Base-by-base conservation (phyloP, 768 basidiomycete species). In the Lyophyllum decastes region DNA sequence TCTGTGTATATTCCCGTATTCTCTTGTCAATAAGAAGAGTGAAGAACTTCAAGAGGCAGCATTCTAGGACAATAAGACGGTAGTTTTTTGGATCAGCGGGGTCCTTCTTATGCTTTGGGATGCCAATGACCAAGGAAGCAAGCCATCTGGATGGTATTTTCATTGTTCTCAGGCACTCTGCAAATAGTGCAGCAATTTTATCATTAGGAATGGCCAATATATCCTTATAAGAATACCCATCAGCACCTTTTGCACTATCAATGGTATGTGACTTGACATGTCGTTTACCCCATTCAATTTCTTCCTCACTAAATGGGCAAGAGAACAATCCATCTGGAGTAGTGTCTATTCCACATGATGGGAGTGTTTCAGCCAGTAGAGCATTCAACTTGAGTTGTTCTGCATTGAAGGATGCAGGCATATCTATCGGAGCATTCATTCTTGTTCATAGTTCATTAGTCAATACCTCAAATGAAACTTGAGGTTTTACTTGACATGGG, bases 71-170 rank as follows among this genome's bases (percentile, higher is more conserved):
- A 34, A 54, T 46, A 17, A 54, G 11, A 11, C 44, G 4, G 19
- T 54, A 54, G 46, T 54, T 54, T 38, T 24, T 21, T 2, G 45
- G 27, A n/a, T n/a, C 16, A 24, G 11, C 17, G 19, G 35, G 1
- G 19, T 54, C 52, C 26, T 54, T 54, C 19, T 46, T 46, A 6
- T 44, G 45, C 14, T 47, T 54, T 25, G 53, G 33, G 21, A 52
- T 52, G 11, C 51, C 51, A 26, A 43, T 54, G 4, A 54, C 53
- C 19, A 47, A n/a, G 21, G 53, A 54, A 4, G n/a, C 43, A 1
- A 54, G 45, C 52, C 52, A 54, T 21, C 21, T 10, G 8, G 27
- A 17, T 5, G 44, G 44, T 6, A 54, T 54, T 22, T 45, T 44
- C 27, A 33, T 46, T n/a, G 26, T 33, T 3, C 1, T 12, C 3